Evolutionary conservation across 345 rosid species (phyloP).

Genomic region (Dipteronia sinensis): DNA sequence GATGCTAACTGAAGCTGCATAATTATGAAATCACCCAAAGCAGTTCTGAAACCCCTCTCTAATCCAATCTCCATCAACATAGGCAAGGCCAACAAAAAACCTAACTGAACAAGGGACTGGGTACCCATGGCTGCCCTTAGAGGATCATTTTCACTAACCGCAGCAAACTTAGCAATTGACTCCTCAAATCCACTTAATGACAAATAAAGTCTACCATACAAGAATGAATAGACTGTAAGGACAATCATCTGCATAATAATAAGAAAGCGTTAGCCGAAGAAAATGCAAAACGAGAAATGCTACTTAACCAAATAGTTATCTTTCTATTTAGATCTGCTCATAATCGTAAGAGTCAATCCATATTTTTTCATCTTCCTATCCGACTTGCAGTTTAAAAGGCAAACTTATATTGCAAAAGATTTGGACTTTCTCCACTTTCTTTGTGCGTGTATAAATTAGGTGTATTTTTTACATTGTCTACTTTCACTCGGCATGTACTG

Average conservation of each 20-base stretch:
- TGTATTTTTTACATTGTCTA: neutral
- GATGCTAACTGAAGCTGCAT: slow-evolving; percentile 98
- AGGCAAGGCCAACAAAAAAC: slow-evolving; percentile 78
- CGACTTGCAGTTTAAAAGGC: neutral
- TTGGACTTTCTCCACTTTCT: neutral
- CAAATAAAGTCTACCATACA: slow-evolving; percentile 88
- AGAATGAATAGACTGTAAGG: slow-evolving; percentile 68
- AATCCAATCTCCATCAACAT: slow-evolving; percentile 99
- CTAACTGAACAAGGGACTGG: slow-evolving; percentile 88
- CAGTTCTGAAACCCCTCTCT: slow-evolving; percentile 93
- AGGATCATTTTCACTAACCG: slow-evolving; percentile 63
- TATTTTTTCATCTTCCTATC: slow-evolving; percentile 4
- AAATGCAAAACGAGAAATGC: neutral
- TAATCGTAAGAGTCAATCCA: neutral
- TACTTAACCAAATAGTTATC: neutral
- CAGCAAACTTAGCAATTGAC: slow-evolving; percentile 69
- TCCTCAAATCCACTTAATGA: slow-evolving; percentile 88
- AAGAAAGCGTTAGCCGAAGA: slow-evolving; percentile 20
- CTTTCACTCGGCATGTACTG: neutral
- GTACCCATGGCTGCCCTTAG: slow-evolving; percentile 92
- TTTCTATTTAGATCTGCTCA: slow-evolving; percentile 10
- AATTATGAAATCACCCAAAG: slow-evolving; percentile 74
- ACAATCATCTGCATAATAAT: slow-evolving; percentile 63
- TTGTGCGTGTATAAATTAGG: neutral
- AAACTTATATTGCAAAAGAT: neutral